Conservation (phyloP, 495 filamentous ascomycete genomes). For the Penicillium roqueforti region DNA sequence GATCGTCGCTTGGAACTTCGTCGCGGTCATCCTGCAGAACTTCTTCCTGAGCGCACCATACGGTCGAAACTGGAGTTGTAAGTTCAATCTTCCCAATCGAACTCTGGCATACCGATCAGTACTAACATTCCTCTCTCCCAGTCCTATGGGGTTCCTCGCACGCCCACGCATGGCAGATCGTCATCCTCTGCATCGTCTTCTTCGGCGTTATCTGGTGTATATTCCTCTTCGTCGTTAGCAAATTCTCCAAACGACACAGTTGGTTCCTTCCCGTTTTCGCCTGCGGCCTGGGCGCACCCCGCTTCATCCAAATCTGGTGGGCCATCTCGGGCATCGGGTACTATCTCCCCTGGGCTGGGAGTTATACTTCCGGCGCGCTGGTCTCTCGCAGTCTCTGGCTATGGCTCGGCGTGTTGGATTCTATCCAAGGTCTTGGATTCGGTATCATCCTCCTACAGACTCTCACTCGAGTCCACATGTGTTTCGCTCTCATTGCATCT, state of each 20-base stretch:
- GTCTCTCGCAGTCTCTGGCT: constrained; percentile 47
- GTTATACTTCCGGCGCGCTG: constrained; percentile 37
- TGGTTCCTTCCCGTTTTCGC: constrained; percentile 51
- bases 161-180: constrained; percentile 40
- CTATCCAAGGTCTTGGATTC: constrained; percentile 48
- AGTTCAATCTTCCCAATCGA: constrained; percentile 11
- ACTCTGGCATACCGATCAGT: neutral
- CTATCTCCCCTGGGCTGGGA: constrained; percentile 46
- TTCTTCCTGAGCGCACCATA: constrained; percentile 49
- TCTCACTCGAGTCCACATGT: constrained; percentile 45
- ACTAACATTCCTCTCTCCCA: constrained; percentile 14
- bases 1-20: constrained; percentile 47
- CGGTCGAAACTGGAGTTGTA: constrained; percentile 47
- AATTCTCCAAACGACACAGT: constrained; percentile 41
- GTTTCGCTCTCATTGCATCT: constrained; percentile 48
- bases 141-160: constrained; percentile 45
- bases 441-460: constrained; percentile 50
- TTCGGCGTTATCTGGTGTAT: constrained; percentile 44
- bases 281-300: constrained; percentile 46
- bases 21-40: constrained; percentile 45
- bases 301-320: constrained; percentile 51
- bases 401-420: constrained; percentile 48
- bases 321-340: constrained; percentile 44
- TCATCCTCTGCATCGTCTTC: constrained; percentile 41
- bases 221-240: constrained; percentile 38